Percentiles rank a stretch among this genome's conserved stretches.
phyloP scores from a whole-genome alignment of 495 filamentous ascomycete species.

The Wilcoxina mikolae region DNA sequence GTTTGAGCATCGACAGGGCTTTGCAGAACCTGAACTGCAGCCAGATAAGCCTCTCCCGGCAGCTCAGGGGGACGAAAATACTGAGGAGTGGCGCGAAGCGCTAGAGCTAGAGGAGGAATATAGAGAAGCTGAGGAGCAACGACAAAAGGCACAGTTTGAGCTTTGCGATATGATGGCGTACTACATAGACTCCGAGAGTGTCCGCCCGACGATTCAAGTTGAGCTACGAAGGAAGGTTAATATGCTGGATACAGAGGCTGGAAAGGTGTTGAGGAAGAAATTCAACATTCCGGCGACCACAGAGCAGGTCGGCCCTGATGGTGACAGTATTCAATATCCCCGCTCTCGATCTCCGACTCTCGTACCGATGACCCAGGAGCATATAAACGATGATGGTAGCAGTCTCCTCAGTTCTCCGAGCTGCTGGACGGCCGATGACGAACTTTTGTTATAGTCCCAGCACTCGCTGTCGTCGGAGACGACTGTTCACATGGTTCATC shows the following conservation, averaged over 20 bases:
- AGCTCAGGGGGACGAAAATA: too few relatives aligned
- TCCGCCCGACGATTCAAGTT: background rate
- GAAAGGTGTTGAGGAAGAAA: background rate
- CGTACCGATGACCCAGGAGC: background rate
- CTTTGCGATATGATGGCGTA: background rate
- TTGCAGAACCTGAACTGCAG: background rate
- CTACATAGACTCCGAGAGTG: background rate
- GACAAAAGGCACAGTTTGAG: background rate
- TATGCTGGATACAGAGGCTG: background rate
- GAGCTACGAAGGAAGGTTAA: background rate
- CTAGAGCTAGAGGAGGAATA: background rate
- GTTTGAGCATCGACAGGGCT: background rate
- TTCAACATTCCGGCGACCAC: background rate
- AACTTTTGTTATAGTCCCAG: background rate
- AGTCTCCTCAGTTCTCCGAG: background rate
- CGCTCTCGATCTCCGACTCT: too few relatives aligned
- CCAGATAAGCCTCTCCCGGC: too few relatives aligned
- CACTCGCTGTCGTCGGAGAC: background rate
- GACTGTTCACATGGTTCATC: too few relatives aligned
- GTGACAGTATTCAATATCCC: slow-evolving; percentile 1
- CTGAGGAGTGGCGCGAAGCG: background rate
- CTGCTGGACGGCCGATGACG: background rate
- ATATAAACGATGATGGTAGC: slow-evolving; percentile 3
- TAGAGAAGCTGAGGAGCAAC: background rate
- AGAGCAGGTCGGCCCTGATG: background rate